Percentiles rank a stretch among this genome's conserved stretches.
phyloP scores from a whole-genome alignment of 805 yeast genomes.

The Teunomyces pallodes region DNA sequence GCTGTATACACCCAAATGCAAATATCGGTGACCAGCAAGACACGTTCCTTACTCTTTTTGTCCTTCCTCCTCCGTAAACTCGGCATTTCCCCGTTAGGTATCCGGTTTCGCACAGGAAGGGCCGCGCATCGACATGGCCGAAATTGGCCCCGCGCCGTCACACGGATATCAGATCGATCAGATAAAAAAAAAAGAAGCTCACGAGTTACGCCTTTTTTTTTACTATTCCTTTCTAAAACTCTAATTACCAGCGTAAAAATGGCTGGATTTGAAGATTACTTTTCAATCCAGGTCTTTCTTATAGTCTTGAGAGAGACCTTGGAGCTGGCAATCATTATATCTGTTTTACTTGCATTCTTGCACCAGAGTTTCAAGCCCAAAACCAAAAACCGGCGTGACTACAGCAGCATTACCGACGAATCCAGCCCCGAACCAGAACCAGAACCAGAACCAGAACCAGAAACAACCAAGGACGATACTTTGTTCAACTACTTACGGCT shows the following conservation, averaged over 20 bases:
- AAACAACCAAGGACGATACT: neutral
- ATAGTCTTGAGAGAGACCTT: slow-evolving; percentile 71
- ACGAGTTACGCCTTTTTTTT: too few relatives aligned
- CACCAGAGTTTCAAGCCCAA: slow-evolving; percentile 49
- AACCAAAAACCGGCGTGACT: slow-evolving; percentile 13
- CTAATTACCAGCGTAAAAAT: neutral
- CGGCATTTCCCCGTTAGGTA: neutral
- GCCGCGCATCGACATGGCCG: neutral
- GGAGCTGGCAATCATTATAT: slow-evolving; percentile 73
- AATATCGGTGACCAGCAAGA: too few relatives aligned
- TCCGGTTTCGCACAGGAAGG: neutral
- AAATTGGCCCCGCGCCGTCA: neutral
- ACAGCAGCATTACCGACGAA: neutral
- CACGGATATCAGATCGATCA: slow-evolving; percentile 3
- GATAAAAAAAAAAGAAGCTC: slow-evolving; percentile 3
- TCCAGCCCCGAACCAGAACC: neutral
- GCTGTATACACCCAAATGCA: neutral
- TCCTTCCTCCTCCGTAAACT: too few relatives aligned
- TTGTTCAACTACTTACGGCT: slow-evolving; percentile 22
- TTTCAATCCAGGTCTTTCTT: slow-evolving; percentile 72
- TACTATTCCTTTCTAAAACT: too few relatives aligned
- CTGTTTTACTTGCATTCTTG: slow-evolving; percentile 69
- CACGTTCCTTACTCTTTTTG: too few relatives aligned
- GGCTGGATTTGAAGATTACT: slow-evolving; percentile 19
- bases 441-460: neutral